Evolutionary conservation across 1,139 yeast genomes (phyloP).

Genomic region (Zygoascus hellenicus): DNA sequence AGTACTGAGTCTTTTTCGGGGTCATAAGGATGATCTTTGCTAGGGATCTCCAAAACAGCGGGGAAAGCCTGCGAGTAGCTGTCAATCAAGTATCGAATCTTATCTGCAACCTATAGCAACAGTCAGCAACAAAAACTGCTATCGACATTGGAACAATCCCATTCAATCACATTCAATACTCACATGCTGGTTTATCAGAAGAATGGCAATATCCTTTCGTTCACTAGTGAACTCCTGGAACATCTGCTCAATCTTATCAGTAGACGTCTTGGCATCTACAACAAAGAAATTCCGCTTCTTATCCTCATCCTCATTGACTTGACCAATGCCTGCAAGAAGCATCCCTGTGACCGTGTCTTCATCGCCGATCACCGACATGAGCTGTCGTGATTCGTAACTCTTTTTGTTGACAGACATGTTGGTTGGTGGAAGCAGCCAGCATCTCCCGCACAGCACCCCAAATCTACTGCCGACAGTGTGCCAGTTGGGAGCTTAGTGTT

Average conservation of each 20-base stretch:
- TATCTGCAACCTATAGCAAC: constrained; percentile 57
- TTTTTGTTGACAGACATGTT: constrained; percentile 14
- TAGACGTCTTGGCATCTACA: constrained; percentile 70
- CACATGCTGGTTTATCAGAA: constrained; percentile 83
- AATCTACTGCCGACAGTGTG: too few relatives aligned
- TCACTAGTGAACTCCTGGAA: constrained; percentile 65
- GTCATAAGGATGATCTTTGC: constrained; percentile 96
- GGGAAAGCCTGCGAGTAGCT: constrained; percentile 88
- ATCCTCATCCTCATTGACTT: constrained; percentile 43
- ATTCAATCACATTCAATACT: constrained; percentile 15
- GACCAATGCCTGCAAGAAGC: constrained; percentile 93
- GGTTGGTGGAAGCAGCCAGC: background rate
- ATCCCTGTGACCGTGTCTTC: constrained; percentile 97
- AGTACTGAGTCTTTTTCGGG: constrained; percentile 96
- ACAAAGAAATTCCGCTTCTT: constrained; percentile 64
- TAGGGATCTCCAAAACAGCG: constrained; percentile 92
- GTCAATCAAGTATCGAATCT: constrained; percentile 78
- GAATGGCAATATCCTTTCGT: constrained; percentile 87
- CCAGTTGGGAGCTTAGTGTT: too few relatives aligned
- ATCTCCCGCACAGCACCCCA: too few relatives aligned
- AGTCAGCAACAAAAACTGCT: constrained; percentile 6
- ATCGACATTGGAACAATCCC: background rate
- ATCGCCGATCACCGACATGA: constrained; percentile 91
- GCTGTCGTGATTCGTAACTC: constrained; percentile 29
- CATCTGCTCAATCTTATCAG: constrained; percentile 67